Base-by-base conservation (phyloP, 2,329 filamentous ascomycete species). In the Aspergillus vadensis region DNA sequence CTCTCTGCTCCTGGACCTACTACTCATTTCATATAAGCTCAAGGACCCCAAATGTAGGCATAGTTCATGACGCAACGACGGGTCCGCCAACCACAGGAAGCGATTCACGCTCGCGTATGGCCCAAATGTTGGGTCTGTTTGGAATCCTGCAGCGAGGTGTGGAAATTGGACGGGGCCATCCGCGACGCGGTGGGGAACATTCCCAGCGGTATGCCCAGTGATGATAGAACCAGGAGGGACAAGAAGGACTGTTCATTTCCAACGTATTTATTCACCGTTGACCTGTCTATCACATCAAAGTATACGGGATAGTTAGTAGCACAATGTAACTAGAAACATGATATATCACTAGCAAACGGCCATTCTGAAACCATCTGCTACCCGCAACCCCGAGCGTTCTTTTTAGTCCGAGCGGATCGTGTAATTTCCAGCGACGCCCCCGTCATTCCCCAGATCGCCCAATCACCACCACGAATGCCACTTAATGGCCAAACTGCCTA, bases 91-190 rank as follows among this genome's bases (percentile, higher is more conserved):
- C 36, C 50, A n/a, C 5, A 52, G n/a, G 12, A 19, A 17, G n/a
- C 41, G 17, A 21, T 25, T 10, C 2, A 44, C 19, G 41, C 41
- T 49, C 47, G 32, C 21, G 47, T 49, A 27, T 27, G 47, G 47
- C 9, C 47, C 19, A 27, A 15, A 38, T 32, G 17, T 38, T 52
- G 30, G 47, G 50, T 5, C 50, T 2, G 30, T 30, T 52, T 52
- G 50, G 30, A 5, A 52, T 38, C 14, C 15, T 38, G 50, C 30
- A 38, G 50, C 36, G 17, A 21, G 2, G 32, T 38, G 27, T 32
- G 30, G 50, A 52, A 52, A 52, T 52, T 52, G 27, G 50, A 21
- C 19, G 50, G 50, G 50, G 50, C 50, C 36, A 38, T 32, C 49
- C 49, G 17, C 41, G 41, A 44, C 41, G 41, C 19, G 41, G 41